phyloP scores from a whole-genome alignment of 441 rosid genomes.

The Pelargonium cotyledonis region DNA sequence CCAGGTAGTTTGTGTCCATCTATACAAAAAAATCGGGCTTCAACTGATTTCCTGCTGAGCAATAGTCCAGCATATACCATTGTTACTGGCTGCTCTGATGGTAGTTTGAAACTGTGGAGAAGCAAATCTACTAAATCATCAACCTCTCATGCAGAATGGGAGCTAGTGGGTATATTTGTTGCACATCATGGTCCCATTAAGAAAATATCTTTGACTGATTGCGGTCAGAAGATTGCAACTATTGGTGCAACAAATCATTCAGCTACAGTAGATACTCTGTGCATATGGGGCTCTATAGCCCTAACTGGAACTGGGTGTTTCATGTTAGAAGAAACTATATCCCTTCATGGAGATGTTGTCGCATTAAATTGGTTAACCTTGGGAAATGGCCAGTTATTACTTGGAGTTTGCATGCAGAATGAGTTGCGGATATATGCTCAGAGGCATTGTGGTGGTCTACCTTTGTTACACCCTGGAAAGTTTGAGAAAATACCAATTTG shows the following conservation, averaged over 20 bases:
- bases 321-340: slow-evolving; percentile 57
- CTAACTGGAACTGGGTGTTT: slow-evolving; percentile 60
- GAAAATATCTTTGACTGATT: slow-evolving; percentile 50
- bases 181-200: slow-evolving; percentile 54
- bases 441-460: slow-evolving; percentile 40
- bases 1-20: slow-evolving; percentile 39
- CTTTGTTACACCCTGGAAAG: slow-evolving; percentile 31
- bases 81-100: slow-evolving; percentile 84
- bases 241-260: slow-evolving; percentile 35
- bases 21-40: slow-evolving; percentile 26
- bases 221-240: slow-evolving; percentile 73
- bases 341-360: slow-evolving; percentile 44
- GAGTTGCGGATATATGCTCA: slow-evolving; percentile 68
- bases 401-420: slow-evolving; percentile 71
- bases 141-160: slow-evolving; percentile 42
- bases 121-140: slow-evolving; percentile 38
- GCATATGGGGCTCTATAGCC: slow-evolving; percentile 60
- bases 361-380: slow-evolving; percentile 64
- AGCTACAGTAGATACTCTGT: slow-evolving; percentile 33
- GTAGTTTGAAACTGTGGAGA: slow-evolving; percentile 82
- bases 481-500: slow-evolving; percentile 41
- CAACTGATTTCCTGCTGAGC: slow-evolving; percentile 24
- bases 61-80: slow-evolving; percentile 52
- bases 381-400: slow-evolving; percentile 62
- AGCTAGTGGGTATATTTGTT: slow-evolving; percentile 70